phyloP scores from a whole-genome alignment of 2,329 filamentous ascomycete genomes.

The Aureobasidium sp. region DNA sequence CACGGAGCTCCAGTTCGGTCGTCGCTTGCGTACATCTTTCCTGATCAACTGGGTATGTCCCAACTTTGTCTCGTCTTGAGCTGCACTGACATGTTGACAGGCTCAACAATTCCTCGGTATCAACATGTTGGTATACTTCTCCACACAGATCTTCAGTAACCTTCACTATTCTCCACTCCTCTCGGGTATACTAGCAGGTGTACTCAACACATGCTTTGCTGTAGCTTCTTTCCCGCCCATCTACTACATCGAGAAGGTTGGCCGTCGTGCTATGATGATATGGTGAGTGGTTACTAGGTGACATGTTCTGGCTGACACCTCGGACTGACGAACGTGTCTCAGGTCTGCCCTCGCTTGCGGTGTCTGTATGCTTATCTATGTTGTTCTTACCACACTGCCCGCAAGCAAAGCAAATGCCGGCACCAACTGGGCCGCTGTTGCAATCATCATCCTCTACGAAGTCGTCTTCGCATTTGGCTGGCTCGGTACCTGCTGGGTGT shows the following conservation, averaged over 20 bases:
- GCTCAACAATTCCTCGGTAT: conserved; percentile 29
- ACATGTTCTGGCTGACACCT: too few relatives aligned
- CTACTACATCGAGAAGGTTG: conserved; percentile 28
- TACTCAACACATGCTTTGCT: conserved; percentile 26
- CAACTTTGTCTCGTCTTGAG: too few relatives aligned
- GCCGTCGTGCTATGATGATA: conserved; percentile 26
- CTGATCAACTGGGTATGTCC: conserved; percentile 24
- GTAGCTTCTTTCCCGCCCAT: conserved; percentile 24
- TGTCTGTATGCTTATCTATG: conserved; percentile 25
- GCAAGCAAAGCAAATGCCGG: conserved; percentile 15
- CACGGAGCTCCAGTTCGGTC: conserved; percentile 30
- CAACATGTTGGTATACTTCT: conserved; percentile 29
- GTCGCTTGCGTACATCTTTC: conserved; percentile 33
- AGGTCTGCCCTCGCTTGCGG: conserved; percentile 22
- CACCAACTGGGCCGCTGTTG: conserved; percentile 25
- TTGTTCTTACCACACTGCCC: conserved; percentile 22
- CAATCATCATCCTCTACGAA: conserved; percentile 25
- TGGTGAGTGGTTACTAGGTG: conserved; percentile 15
- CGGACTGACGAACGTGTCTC: background rate
- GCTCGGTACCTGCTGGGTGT: conserved; percentile 30
- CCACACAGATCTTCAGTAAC: conserved; percentile 27
- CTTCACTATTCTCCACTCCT: conserved; percentile 24
- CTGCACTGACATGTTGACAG: background rate
- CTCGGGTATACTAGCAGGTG: conserved; percentile 23
- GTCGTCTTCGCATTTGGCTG: conserved; percentile 27